These are phyloP conservation scores for Colletotrichum camelliae DNA, from an alignment of 2,329 filamentous ascomycete species.

Conservation along the genomic window DNA sequence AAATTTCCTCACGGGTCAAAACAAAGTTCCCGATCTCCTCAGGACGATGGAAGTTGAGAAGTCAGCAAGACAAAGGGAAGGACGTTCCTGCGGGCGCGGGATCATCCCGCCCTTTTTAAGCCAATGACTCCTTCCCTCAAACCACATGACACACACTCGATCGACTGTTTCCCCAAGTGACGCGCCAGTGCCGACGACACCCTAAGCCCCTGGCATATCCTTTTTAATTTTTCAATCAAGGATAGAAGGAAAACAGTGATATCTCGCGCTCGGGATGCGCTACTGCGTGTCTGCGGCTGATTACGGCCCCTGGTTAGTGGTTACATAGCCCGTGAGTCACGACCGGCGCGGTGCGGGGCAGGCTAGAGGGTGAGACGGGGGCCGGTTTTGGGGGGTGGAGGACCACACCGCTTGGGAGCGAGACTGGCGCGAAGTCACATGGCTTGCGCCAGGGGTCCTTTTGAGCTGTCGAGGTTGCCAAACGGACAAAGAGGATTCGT, in stretches of 20 bases:
- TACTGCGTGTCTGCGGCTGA: background rate
- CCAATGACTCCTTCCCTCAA: background rate
- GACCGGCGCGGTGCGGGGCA: conserved; percentile 6
- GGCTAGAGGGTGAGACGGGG: background rate
- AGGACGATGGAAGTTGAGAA: background rate
- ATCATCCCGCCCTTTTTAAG: conserved; percentile 10
- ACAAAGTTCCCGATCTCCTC: background rate
- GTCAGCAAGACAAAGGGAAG: background rate
- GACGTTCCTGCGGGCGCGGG: background rate
- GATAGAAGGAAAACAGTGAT: background rate
- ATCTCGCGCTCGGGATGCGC: background rate
- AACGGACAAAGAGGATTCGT: background rate
- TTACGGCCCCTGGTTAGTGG: background rate
- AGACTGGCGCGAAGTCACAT: conserved; percentile 36
- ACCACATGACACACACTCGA: background rate
- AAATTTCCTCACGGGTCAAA: background rate
- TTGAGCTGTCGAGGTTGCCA: background rate
- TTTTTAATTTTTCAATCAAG: background rate
- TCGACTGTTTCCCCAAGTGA: background rate
- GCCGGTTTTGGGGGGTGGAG: background rate
- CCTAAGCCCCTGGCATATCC: background rate
- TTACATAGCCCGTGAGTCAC: conserved; percentile 29
- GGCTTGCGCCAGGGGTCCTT: conserved; percentile 15
- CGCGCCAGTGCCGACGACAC: background rate
- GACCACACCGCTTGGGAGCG: conserved; percentile 21